Percentiles rank a stretch among this genome's conserved stretches.
phyloP scores from a whole-genome alignment of 1,284 basidiomycete species.

The Singerocomus rubriflavus region DNA sequence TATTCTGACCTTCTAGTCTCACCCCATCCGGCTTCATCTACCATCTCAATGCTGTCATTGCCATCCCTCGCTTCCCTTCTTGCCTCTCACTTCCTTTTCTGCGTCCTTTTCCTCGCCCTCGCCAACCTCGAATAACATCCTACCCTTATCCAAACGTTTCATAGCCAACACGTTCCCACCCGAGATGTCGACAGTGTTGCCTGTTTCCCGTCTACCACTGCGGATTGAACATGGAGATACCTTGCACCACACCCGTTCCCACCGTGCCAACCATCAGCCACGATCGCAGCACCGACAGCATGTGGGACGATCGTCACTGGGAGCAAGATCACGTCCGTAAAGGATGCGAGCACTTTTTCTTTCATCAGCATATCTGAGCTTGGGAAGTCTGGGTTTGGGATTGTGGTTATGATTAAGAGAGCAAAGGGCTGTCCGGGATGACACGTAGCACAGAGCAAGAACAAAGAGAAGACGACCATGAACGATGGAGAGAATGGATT shows the following conservation, averaged over 20 bases:
- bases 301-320: constrained; percentile 96
- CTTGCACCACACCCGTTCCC: constrained; percentile 77
- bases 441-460: background rate
- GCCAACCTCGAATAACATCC: constrained; percentile 61
- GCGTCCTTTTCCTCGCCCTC: constrained; percentile 18
- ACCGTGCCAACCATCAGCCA: constrained; percentile 57
- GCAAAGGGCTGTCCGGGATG: constrained; percentile 8
- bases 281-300: constrained; percentile 50
- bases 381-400: constrained; percentile 23
- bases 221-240: constrained; percentile 81
- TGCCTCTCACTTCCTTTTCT: constrained; percentile 5
- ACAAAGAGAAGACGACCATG: background rate
- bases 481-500: no score
- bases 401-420: background rate
- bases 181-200: constrained; percentile 18
- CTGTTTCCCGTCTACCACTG: constrained; percentile 60
- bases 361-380: constrained; percentile 69
- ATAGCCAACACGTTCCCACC: constrained; percentile 36
- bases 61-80: constrained; percentile 6
- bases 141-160: constrained; percentile 40
- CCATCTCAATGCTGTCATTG: constrained; percentile 7
- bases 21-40: constrained; percentile 29
- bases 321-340: constrained; percentile 84
- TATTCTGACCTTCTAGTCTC: constrained; percentile 14
- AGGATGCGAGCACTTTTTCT: constrained; percentile 87